Base-by-base conservation (phyloP, 2,329 filamentous ascomycete species). In the Elsinoe necatrix region DNA sequence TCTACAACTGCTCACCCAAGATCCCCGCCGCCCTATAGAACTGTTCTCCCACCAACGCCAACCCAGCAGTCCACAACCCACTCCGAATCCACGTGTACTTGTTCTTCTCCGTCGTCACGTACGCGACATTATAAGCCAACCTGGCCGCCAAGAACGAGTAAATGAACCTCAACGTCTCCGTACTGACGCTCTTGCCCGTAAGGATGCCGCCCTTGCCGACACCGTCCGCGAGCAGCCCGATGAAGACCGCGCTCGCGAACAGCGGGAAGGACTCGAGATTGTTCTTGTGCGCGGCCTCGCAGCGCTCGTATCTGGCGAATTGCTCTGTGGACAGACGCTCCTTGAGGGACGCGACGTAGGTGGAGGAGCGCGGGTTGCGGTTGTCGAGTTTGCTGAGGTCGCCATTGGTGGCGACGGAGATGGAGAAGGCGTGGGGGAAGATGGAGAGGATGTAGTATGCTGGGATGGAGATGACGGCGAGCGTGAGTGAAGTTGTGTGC, bases 241-340 rank as follows among this genome's bases (percentile, higher is more conserved):
- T 64, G 12, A 77, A 65, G 7, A 77, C 66, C 1, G 74, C 72
- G 1, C 72, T 68, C 8, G 72, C 63, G 59, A 76, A 77, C 7
- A 77, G 59, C 1, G 75, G 72, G 55, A 77, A 65, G 54, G 72
- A 75, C 65, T 78, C 75, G 59, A 76, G 67, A 25, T 70, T 69
- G 61, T 77, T 77, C 25, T 69, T 66, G 59, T 77, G 73, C 31
- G 73, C 76, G 4, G 72, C 68, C 58, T 74, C 69, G 20, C 71
- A 67, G 39, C 75, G 73, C 64, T 77, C 74, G 54, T 69, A 77
- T 6, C 64, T 67, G 11, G 68, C 71, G 59, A 70, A 75, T 4
- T 63, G 65, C 12, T 69, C 66, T 0, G 69, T 60, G 8, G 69
- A 63, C 2, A 75, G 66, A 4, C 65, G 63, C 48, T 72, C 67